Evolutionary conservation across 768 basidiomycete genomes (phyloP), one percentile per base, ranked within the genome.

Genomic region (Aureoboletus auriporus): DNA sequence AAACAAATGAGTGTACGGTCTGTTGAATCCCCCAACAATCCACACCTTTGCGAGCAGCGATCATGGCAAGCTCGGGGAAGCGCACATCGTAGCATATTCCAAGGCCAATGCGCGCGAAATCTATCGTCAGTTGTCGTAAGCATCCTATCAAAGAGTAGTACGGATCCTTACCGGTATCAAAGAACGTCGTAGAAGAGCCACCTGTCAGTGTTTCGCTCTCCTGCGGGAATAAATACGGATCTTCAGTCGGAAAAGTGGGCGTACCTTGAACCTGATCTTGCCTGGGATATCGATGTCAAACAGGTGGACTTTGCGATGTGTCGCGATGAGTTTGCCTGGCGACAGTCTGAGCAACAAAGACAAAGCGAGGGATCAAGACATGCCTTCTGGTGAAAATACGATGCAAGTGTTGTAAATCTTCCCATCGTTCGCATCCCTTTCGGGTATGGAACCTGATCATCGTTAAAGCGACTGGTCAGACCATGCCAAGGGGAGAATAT

Each of bases 221-320:
- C 90, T 93, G 61, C 30, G 31, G 44, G 36, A 55, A 54, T 44
- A 46, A 51, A 39, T n/a, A 14, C 29, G 35, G n/a, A 30, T 40
- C 11, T 17, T 11, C 20, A 13, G 14, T 20, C 27, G 6, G 6
- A 39, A 28, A 39, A 39, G 35, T 10, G n/a, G 37, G 27, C 55
- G 37, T 47, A 84, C 92, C 75, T 89, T 90, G 77, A 93, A 93
- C 16, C 68, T 89, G 64, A 95, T 93, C 63, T 89, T 85, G 13
- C 91, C 92, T 0, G 89, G 88, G 44, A 99, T 95, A 61, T 98
- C 93, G 52, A 98, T 97, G 64, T 99, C 95, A 67, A 98, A 99
- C 5, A 99, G 73, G 63, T 99, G 96, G 2, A 98, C 79, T 68
- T 99, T 99, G 45, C 95, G 84, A 69, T 98, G 93, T 34, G 78